Conservation (phyloP, 75 land plant species). For the Pinus tabuliformis region DNA sequence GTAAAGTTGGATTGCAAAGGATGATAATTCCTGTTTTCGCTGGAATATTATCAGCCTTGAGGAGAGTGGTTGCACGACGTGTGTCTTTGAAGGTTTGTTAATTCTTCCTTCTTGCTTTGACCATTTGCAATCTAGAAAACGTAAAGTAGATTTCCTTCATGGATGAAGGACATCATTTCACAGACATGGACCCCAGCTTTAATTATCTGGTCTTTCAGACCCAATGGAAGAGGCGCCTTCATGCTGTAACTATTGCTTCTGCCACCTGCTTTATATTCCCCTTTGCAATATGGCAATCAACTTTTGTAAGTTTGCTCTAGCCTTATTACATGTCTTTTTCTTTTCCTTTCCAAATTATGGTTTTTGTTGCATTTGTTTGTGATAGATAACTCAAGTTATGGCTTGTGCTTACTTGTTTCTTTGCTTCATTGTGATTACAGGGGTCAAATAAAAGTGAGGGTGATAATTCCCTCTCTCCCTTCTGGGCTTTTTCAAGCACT, state of each 20-base stretch:
- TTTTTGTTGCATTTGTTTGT: conserved; percentile 1
- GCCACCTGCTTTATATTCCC: conserved; percentile 98
- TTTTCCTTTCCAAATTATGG: neutral
- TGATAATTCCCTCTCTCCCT: conserved; percentile 28
- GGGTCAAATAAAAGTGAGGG: conserved; percentile 35
- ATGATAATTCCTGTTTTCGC: conserved; percentile 74
- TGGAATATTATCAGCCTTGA: conserved; percentile 81
- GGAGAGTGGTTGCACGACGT: conserved; percentile 92
- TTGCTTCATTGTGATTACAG: conserved; percentile 13
- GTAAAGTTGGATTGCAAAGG: conserved; percentile 45
- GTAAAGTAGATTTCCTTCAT: neutral
- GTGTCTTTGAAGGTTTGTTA: conserved; percentile 82
- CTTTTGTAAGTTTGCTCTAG: conserved; percentile 35
- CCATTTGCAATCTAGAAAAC: neutral
- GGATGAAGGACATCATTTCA: neutral
- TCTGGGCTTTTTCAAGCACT: conserved; percentile 72
- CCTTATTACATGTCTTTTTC: neutral
- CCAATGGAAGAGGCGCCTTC: conserved; percentile 83
- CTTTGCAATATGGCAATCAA: conserved; percentile 72
- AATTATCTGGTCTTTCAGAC: conserved; percentile 38
- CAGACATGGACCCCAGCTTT: neutral
- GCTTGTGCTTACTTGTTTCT: neutral
- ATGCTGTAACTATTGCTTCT: conserved; percentile 82
- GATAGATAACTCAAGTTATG: neutral
- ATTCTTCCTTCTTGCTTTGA: neutral